These are phyloP conservation scores for Choricystis sp. DNA, from an alignment of 139 green algal species.

Conservation along the genomic window DNA sequence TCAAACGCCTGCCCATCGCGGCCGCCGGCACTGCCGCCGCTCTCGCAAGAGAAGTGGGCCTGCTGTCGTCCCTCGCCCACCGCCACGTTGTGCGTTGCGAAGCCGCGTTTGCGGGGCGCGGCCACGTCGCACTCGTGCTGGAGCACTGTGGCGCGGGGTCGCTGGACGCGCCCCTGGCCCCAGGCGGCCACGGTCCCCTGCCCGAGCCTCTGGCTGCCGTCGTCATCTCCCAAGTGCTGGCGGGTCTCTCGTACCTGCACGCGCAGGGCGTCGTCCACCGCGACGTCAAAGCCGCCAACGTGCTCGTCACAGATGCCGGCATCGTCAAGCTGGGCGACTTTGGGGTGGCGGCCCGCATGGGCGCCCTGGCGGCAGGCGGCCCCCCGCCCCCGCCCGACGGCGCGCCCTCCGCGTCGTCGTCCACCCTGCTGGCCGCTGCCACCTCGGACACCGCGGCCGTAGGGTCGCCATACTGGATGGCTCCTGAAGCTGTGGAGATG, in stretches of 20 bases:
- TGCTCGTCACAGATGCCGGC: constrained; percentile 80
- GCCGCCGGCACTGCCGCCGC: too few species aligned
- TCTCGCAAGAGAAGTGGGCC: background rate
- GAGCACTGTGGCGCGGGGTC: background rate
- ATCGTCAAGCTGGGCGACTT: constrained; percentile 96
- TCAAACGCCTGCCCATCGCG: background rate
- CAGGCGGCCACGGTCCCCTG: background rate
- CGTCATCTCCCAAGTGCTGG: constrained; percentile 17
- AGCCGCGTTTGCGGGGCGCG: background rate
- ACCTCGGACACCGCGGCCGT: constrained; percentile 19
- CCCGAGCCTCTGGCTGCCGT: background rate
- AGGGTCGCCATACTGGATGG: constrained; percentile 94
- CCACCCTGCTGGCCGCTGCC: background rate
- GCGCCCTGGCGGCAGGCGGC: constrained; percentile 10
- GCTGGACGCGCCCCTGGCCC: background rate
- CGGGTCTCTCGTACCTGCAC: constrained; percentile 76
- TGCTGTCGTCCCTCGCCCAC: background rate
- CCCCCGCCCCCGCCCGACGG: too few species aligned
- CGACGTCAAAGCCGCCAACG: constrained; percentile 95
- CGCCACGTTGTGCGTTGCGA: background rate
- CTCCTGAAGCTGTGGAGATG: constrained; percentile 57
- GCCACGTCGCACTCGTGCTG: background rate
- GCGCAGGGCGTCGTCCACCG: constrained; percentile 73
- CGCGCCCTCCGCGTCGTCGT: background rate
- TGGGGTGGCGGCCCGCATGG: constrained; percentile 81